A percentile compares a stretch with the other conserved stretches of the same genome.
phyloP scores from a whole-genome alignment of 495 filamentous ascomycete species.

The Podospora anserina region DNA sequence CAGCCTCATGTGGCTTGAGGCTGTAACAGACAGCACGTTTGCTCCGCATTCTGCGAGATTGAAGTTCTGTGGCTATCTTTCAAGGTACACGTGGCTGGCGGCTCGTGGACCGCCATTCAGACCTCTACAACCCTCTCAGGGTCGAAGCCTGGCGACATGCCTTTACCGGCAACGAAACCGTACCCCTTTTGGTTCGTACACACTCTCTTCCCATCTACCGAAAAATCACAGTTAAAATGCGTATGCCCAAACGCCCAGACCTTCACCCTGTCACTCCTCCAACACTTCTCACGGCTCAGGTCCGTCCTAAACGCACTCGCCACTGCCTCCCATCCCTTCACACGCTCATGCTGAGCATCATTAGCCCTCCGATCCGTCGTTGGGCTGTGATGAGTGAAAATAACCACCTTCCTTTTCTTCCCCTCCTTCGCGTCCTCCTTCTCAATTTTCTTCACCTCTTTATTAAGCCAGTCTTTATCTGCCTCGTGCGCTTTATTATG shows the following conservation, averaged over 20 bases:
- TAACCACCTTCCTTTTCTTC: constrained; percentile 40
- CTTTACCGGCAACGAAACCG: neutral
- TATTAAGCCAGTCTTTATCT: constrained; percentile 53
- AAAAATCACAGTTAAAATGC: constrained; percentile 40
- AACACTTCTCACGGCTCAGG: constrained; percentile 36
- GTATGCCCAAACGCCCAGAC: constrained; percentile 59
- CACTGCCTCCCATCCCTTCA: constrained; percentile 14
- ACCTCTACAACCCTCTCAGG: neutral
- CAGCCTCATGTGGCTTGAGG: too few species aligned
- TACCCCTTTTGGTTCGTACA: constrained; percentile 37
- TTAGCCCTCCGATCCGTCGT: constrained; percentile 33
- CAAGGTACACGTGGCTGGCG: too few species aligned
- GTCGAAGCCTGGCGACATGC: neutral
- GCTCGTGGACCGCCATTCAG: neutral
- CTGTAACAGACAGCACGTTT: too few species aligned
- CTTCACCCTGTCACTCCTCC: constrained; percentile 39
- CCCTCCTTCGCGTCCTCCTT: constrained; percentile 37
- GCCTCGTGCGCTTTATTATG: constrained; percentile 42
- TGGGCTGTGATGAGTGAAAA: constrained; percentile 55
- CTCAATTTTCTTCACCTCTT: constrained; percentile 38
- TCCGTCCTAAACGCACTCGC: constrained; percentile 48
- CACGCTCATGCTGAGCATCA: constrained; percentile 40
- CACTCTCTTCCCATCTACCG: constrained; percentile 23
- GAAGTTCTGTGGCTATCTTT: too few species aligned
- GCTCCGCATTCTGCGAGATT: too few species aligned